These are phyloP conservation scores for Penicillium paneum DNA, from an alignment of 2,329 filamentous ascomycete genomes.

Conservation along the genomic window DNA sequence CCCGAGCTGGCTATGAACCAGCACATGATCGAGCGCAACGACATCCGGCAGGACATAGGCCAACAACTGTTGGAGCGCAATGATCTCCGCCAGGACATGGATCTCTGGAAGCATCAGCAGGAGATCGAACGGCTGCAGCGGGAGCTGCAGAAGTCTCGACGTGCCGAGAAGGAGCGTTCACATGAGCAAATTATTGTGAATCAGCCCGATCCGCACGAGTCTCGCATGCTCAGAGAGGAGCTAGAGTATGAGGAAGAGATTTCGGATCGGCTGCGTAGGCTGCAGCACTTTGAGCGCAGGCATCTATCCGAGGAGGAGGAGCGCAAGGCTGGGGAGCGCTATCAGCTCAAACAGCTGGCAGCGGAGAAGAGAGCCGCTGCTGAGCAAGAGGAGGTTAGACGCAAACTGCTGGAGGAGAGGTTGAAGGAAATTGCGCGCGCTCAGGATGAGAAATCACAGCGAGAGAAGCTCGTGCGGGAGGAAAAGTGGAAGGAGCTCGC, in stretches of 20 bases:
- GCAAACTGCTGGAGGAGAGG: slow-evolving; percentile 28
- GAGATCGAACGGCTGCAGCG: slow-evolving; percentile 38
- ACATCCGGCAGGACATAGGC: slow-evolving; percentile 30
- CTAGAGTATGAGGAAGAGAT: slow-evolving; percentile 46
- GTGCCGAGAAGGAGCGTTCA: neutral
- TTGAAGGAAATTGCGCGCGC: slow-evolving; percentile 30
- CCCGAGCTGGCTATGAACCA: slow-evolving; percentile 36
- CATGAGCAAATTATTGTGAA: neutral
- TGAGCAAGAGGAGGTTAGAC: slow-evolving; percentile 33
- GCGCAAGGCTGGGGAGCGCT: slow-evolving; percentile 16
- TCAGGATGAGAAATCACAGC: slow-evolving; percentile 30
- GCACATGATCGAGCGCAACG: slow-evolving; percentile 33
- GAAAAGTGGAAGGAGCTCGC: slow-evolving; percentile 20
- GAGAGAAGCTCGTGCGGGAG: slow-evolving; percentile 22
- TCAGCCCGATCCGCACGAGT: slow-evolving; percentile 23
- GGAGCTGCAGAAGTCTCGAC: slow-evolving; percentile 28
- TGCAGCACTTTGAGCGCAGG: slow-evolving; percentile 40
- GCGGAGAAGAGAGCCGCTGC: slow-evolving; percentile 34
- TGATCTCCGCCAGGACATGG: slow-evolving; percentile 34
- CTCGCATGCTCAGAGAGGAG: slow-evolving; percentile 35
- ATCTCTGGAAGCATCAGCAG: slow-evolving; percentile 35
- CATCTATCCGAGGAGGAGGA: slow-evolving; percentile 32
- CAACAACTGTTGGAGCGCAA: slow-evolving; percentile 36
- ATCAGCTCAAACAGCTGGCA: slow-evolving; percentile 22
- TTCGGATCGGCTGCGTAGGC: slow-evolving; percentile 36